phyloP scores from a whole-genome alignment of 2,329 filamentous ascomycete species.

The Aspergillus melleus region DNA sequence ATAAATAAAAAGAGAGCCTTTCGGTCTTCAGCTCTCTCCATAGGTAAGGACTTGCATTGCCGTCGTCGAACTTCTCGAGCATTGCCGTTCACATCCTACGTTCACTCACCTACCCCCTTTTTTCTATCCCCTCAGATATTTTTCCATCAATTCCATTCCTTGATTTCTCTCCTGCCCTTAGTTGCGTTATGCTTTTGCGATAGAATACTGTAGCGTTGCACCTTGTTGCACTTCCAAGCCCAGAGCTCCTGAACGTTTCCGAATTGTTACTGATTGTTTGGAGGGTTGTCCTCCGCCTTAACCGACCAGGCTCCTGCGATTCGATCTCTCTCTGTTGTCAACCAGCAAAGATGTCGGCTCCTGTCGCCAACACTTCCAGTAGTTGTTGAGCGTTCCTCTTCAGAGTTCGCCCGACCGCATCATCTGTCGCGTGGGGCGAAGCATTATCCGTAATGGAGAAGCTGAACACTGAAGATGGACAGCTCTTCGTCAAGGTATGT shows the following conservation, averaged over 20 bases:
- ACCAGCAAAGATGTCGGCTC: constrained; percentile 37
- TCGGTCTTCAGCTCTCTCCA: constrained; percentile 8
- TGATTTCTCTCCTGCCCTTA: neutral
- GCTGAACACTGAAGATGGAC: constrained; percentile 51
- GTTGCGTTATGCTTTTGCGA: neutral
- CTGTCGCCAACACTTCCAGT: constrained; percentile 25
- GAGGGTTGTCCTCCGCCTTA: neutral
- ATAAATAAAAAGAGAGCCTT: constrained; percentile 8
- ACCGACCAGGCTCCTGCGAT: constrained; percentile 22
- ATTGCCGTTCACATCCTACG: constrained; percentile 8
- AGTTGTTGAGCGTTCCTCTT: constrained; percentile 37
- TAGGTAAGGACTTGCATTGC: constrained; percentile 13
- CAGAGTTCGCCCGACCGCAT: constrained; percentile 35
- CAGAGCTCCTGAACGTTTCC: neutral
- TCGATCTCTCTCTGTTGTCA: constrained; percentile 12
- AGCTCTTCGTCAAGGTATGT: constrained; percentile 50
- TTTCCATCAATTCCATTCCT: constrained; percentile 6
- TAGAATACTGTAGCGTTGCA: neutral
- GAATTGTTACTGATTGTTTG: constrained; percentile 11
- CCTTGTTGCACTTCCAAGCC: neutral
- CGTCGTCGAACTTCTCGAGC: constrained; percentile 14
- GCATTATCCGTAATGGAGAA: constrained; percentile 46
- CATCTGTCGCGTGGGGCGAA: constrained; percentile 30
- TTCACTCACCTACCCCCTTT: neutral
- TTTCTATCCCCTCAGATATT: neutral